These are phyloP conservation scores for Saussurea involucrata DNA, from an alignment of 129 eudicot genomes.

Conservation along the genomic window DNA sequence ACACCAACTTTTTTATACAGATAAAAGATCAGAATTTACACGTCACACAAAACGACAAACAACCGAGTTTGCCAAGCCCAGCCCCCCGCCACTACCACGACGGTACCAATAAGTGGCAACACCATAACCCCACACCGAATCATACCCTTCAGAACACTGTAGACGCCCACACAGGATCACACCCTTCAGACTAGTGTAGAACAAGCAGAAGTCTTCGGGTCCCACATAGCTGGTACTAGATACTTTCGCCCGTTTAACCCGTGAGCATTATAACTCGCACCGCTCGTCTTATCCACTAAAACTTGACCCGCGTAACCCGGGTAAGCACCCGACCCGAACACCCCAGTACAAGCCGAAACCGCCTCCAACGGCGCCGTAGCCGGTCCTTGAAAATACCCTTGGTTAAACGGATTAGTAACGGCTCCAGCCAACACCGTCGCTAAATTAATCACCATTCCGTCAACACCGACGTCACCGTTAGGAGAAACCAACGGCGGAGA, in stretches of 20 bases:
- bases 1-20: constrained; percentile 17
- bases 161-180: constrained; percentile 11
- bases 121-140: not conserved
- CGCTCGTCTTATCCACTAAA: constrained; percentile 59
- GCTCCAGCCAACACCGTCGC: constrained; percentile 73
- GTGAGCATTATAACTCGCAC: constrained; percentile 81
- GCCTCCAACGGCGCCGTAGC: constrained; percentile 67
- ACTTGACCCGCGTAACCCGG: constrained; percentile 68
- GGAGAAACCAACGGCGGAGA: constrained; percentile 72
- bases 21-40: constrained; percentile 26
- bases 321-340: constrained; percentile 79
- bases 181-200: constrained; percentile 54
- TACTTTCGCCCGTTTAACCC: constrained; percentile 71
- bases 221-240: constrained; percentile 84
- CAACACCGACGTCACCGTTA: constrained; percentile 72
- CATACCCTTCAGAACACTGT: not conserved
- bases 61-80: constrained; percentile 2
- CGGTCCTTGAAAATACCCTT: constrained; percentile 75
- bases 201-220: constrained; percentile 56
- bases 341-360: constrained; percentile 64
- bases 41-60: constrained; percentile 46
- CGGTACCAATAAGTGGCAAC: constrained; percentile 19
- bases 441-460: constrained; percentile 73
- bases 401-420: constrained; percentile 63
- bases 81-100: not conserved